These are phyloP conservation scores for Pythium utonaiense DNA, from an alignment of 352 stramenopile species.

Conservation along the genomic window DNA sequence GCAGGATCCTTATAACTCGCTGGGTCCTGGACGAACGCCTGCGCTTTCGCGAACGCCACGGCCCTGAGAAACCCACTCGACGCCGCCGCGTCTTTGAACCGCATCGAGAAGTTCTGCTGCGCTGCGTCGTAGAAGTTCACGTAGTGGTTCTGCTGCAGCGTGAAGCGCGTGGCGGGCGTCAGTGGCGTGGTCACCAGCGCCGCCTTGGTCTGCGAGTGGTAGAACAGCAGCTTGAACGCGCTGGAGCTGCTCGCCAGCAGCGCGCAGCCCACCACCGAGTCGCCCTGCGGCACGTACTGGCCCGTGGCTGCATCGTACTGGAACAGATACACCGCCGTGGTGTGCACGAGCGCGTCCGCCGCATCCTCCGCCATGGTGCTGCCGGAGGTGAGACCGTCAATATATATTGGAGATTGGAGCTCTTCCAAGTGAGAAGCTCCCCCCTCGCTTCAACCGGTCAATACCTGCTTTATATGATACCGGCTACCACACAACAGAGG, in stretches of 20 bases:
- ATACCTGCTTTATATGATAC: constrained; percentile 5
- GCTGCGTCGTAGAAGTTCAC: constrained; percentile 57
- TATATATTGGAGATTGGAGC: too few relatives aligned
- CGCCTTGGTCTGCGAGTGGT: constrained; percentile 61
- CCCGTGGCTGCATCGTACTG: constrained; percentile 47
- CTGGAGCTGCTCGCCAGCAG: constrained; percentile 30
- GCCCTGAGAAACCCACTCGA: constrained; percentile 43
- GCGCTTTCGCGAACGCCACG: constrained; percentile 50
- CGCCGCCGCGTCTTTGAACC: constrained; percentile 51
- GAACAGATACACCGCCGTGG: constrained; percentile 70
- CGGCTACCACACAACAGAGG: not conserved
- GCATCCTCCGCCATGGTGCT: constrained; percentile 2
- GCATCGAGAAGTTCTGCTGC: constrained; percentile 70
- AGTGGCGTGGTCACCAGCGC: constrained; percentile 50
- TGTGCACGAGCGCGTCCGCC: constrained; percentile 52
- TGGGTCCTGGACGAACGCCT: constrained; percentile 32
- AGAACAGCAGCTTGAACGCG: constrained; percentile 61
- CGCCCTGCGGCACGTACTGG: constrained; percentile 52
- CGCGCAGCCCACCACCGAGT: constrained; percentile 59
- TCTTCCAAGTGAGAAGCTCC: not conserved
- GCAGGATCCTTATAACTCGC: constrained; percentile 1
- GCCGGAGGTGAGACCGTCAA: too few relatives aligned
- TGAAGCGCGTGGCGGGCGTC: constrained; percentile 36
- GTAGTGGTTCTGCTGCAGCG: constrained; percentile 70
- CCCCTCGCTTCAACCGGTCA: constrained; percentile 9